phyloP scores from a whole-genome alignment of 495 filamentous ascomycete species.

The Monascus purpureus region DNA sequence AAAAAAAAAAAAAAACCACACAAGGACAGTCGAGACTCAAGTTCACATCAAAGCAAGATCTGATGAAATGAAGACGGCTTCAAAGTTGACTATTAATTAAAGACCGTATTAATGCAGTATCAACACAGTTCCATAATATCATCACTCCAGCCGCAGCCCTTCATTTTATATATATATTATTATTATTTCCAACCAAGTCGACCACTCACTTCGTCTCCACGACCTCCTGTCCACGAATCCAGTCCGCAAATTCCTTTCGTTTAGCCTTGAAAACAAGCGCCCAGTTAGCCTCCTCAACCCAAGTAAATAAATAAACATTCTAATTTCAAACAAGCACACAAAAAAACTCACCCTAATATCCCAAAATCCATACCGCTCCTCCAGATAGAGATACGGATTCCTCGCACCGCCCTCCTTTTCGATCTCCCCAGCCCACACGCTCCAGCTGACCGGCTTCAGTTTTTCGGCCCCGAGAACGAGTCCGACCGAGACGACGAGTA shows the following conservation, averaged over 20 bases:
- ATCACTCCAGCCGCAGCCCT: neutral
- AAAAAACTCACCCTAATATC: slow-evolving; percentile 48
- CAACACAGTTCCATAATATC: neutral
- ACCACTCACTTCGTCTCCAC: slow-evolving; percentile 11
- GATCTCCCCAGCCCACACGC: slow-evolving; percentile 70
- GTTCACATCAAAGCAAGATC: too few relatives aligned
- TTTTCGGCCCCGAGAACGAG: slow-evolving; percentile 56
- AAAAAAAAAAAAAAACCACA: too few relatives aligned
- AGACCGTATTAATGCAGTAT: neutral
- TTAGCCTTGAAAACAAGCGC: slow-evolving; percentile 42
- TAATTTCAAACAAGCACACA: too few relatives aligned
- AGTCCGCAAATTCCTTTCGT: slow-evolving; percentile 61
- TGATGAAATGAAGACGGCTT: too few relatives aligned
- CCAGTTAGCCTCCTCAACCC: slow-evolving; percentile 2
- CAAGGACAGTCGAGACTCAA: too few relatives aligned
- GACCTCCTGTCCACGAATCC: slow-evolving; percentile 39
- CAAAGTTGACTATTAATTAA: too few relatives aligned
- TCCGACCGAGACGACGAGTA: slow-evolving; percentile 52
- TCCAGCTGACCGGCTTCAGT: slow-evolving; percentile 66
- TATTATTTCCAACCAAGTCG: neutral
- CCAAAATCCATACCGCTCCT: slow-evolving; percentile 53
- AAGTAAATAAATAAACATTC: neutral
- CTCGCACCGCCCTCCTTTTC: slow-evolving; percentile 48
- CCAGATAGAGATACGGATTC: slow-evolving; percentile 37
- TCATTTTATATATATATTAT: neutral